These are phyloP conservation scores for Corymbia maculata DNA, from an alignment of 345 rosid species.

Conservation along the genomic window DNA sequence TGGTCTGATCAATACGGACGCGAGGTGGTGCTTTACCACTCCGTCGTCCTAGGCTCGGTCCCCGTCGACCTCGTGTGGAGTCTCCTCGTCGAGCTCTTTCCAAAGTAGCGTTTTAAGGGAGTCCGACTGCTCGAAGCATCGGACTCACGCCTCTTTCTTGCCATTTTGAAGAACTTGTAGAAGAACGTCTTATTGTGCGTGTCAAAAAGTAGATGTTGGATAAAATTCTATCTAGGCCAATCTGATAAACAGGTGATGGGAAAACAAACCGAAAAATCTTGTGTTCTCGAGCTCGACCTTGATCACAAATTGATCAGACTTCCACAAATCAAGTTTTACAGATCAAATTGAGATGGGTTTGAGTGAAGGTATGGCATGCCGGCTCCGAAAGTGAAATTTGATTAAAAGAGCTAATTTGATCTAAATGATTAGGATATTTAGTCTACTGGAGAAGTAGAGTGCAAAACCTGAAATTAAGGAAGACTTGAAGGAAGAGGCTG, in stretches of 20 bases:
- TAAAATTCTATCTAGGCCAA: neutral
- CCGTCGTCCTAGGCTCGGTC: neutral
- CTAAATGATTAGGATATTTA: neutral
- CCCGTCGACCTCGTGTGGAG: neutral
- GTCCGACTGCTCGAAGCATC: neutral
- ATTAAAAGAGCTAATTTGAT: no score
- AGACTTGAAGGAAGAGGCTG: neutral
- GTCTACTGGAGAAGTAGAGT: neutral
- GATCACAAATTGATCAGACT: neutral
- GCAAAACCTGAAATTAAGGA: accelerated
- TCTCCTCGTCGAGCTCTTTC: neutral
- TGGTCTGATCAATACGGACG: neutral
- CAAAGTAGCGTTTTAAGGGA: neutral
- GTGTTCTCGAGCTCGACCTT: neutral
- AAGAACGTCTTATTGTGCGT: neutral
- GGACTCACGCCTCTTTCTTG: neutral
- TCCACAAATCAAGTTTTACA: neutral
- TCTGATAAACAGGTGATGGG: neutral
- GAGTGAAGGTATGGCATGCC: neutral
- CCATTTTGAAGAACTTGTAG: neutral
- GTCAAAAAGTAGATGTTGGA: neutral
- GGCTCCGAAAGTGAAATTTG: neutral
- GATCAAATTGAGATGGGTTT: neutral
- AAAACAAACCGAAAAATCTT: neutral
- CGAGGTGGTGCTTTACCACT: neutral